Conservation (phyloP, 305 asterid genomes). For the Caryopteris hybrid region DNA sequence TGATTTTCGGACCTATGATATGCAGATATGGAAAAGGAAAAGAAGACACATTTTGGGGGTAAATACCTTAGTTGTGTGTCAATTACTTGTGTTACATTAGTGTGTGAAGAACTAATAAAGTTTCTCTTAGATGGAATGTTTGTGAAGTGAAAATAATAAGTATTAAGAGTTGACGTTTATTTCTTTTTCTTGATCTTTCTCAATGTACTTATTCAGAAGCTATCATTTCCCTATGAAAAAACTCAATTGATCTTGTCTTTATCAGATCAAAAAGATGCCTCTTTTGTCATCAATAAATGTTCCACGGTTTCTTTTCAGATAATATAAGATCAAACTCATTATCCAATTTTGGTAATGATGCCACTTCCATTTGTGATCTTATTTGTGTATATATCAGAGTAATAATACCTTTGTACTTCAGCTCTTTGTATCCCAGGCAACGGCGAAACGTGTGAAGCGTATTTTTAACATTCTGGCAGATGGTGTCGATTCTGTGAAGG, state of each 20-base stretch:
- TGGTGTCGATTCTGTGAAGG: conserved; percentile 29
- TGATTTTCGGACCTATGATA: neutral
- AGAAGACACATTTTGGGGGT: too few species aligned
- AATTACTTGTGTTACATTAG: neutral
- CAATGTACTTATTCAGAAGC: neutral
- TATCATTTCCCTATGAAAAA: neutral
- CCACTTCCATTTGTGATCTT: neutral
- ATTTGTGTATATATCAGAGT: conserved; percentile 12
- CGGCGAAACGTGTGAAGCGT: conserved; percentile 25
- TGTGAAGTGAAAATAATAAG: too few species aligned
- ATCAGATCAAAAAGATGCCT: neutral
- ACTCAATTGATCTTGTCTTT: neutral
- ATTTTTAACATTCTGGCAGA: conserved; percentile 24
- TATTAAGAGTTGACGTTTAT: too few species aligned
- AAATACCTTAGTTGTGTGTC: neutral
- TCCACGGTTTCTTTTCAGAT: neutral
- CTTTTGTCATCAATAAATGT: neutral
- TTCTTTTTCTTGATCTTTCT: neutral
- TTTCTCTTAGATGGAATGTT: neutral
- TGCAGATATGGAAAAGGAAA: neutral
- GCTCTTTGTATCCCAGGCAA: conserved; percentile 55
- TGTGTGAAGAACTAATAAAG: neutral
- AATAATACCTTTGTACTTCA: conserved; percentile 34
- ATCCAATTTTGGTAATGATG: neutral
- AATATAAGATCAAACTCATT: neutral